Evolutionary conservation across 192 early-diverging fungal species (phyloP).

Genomic region (Coemansia sp.): DNA sequence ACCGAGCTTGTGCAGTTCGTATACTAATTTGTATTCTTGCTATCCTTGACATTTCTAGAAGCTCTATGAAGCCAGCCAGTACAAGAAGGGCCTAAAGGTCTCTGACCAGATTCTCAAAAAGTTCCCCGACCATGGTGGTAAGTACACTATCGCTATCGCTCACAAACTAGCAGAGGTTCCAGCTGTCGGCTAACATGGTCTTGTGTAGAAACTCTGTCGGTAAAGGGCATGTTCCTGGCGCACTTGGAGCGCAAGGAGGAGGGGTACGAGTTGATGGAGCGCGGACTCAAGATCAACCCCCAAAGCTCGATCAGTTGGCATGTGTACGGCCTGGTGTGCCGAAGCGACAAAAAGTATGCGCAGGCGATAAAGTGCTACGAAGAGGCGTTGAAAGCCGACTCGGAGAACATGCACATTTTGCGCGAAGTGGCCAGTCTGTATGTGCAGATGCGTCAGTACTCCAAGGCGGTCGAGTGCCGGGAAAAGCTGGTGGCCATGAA

Average conservation of each 20-base stretch:
- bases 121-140: constrained; percentile 83
- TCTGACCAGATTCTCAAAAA: constrained; percentile 93
- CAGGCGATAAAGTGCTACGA: constrained; percentile 91
- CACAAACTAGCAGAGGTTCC: no score
- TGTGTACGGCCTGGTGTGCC: constrained; percentile 89
- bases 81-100: constrained; percentile 90
- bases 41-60: constrained; percentile 59
- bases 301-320: constrained; percentile 95
- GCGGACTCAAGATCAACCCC: constrained; percentile 77
- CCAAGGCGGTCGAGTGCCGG: constrained; percentile 74
- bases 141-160: background rate
- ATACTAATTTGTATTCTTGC: background rate
- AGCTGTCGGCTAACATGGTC: no score
- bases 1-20: background rate
- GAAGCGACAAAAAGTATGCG: constrained; percentile 88
- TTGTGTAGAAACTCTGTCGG: constrained; percentile 77
- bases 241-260: constrained; percentile 91
- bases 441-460: constrained; percentile 84
- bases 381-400: constrained; percentile 80
- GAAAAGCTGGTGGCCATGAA: constrained; percentile 67
- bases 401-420: constrained; percentile 91
- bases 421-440: constrained; percentile 86
- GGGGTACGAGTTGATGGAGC: constrained; percentile 81
- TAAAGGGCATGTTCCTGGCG: constrained; percentile 92
- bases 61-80: constrained; percentile 92